Evolutionary conservation across 2,329 filamentous ascomycete species (phyloP), one percentile per base, ranked within the genome.

Genomic region (Colletotrichum melonis): DNA sequence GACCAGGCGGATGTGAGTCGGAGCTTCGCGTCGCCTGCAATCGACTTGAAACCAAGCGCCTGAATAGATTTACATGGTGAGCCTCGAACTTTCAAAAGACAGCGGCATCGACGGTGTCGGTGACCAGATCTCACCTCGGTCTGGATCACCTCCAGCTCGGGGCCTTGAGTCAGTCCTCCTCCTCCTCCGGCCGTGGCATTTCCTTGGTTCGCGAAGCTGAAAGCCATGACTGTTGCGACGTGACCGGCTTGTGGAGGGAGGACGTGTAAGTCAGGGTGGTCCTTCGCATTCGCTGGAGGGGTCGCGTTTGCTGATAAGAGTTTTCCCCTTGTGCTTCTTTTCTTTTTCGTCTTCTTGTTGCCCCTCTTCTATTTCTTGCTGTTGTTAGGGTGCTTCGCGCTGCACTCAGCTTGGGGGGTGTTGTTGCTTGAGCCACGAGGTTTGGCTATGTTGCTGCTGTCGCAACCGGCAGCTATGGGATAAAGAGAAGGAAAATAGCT

Each of bases 1-100:
- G 93, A 90, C 95, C 96, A 98, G 80, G 92, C 87, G 24, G 92
- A 88, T 19, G 95, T 94, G 55, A 98, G 86, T 80, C 92, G 93
- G 77, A 98, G 84, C 83, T 96, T 98, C 72, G 92, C 90, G 78
- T 97, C 94, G 78, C 94, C 92, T 68, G 92, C 91, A 57, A 97
- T 85, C 64, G 93, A 90, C 76, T 93, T 89, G 83, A 99, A 98
- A 5, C 94, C 95, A 62, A 99, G 86, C 76, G 89, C 89, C 94
- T 89, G 65, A 54, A 63, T 63, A 66, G 75, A 66, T 75, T 77
- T 69, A 78, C 78, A 71, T 77, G 69, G 52, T 65, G 67, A 64
- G 52, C 57, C 11, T 57, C 66, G 67, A 32, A 64, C 62, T 64
- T 55, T 38, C 22, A 54, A 65, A 22, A 35, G 57, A 57, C 26